Conservation (phyloP, 805 yeast genomes). For the Brettanomyces bruxellensis region DNA sequence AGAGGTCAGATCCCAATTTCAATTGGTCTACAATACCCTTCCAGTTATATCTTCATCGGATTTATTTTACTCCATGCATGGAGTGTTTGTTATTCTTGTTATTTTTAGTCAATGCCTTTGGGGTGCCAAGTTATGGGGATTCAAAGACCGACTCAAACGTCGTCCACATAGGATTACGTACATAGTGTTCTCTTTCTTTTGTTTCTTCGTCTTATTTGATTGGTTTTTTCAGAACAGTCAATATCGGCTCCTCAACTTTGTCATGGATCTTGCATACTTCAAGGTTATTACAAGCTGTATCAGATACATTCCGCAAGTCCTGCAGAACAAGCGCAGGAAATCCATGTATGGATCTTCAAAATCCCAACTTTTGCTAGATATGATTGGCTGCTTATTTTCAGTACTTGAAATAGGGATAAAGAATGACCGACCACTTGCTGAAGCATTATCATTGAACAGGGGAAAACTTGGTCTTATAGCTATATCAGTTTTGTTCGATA, state of each 20-base stretch:
- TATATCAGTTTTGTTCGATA: slow-evolving; percentile 26
- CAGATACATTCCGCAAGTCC: slow-evolving; percentile 44
- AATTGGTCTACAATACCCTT: slow-evolving; percentile 19
- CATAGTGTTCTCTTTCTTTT: slow-evolving; percentile 6
- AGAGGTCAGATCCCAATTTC: slow-evolving; percentile 25
- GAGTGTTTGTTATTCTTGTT: slow-evolving; percentile 31
- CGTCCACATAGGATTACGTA: slow-evolving; percentile 15
- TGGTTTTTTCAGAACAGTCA: slow-evolving; percentile 3
- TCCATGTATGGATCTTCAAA: slow-evolving; percentile 40
- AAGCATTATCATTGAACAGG: slow-evolving; percentile 29
- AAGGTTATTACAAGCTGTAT: slow-evolving; percentile 35
- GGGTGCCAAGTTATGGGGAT: slow-evolving; percentile 27
- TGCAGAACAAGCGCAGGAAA: slow-evolving; percentile 30
- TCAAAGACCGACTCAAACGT: slow-evolving; percentile 23
- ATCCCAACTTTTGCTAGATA: slow-evolving; percentile 30
- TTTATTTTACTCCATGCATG: slow-evolving; percentile 39
- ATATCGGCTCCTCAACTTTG: slow-evolving; percentile 27
- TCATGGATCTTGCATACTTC: slow-evolving; percentile 32
- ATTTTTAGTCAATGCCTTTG: slow-evolving; percentile 29
- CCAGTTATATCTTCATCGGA: slow-evolving; percentile 39
- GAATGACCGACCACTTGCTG: slow-evolving; percentile 17
- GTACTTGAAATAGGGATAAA: slow-evolving; percentile 31
- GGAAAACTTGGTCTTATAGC: slow-evolving; percentile 34
- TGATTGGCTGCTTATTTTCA: slow-evolving; percentile 33
- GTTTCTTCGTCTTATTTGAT: slow-evolving; percentile 10